Evolutionary conservation across 257 asterid genomes (phyloP), one percentile per base, ranked within the genome.

Genomic region (Nicotiana undulata): DNA sequence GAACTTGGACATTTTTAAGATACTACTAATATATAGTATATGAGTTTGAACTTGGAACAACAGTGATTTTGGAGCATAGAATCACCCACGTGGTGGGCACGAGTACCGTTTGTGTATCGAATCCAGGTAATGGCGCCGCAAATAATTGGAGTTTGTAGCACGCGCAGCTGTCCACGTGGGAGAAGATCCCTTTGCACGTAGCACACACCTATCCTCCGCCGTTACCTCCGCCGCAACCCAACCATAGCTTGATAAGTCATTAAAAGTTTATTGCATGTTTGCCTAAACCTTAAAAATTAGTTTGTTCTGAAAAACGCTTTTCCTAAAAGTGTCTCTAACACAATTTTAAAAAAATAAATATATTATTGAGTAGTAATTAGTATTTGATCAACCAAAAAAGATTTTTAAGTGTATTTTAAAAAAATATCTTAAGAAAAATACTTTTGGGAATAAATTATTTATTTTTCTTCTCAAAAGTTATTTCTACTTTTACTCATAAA

Each of bases 91-190:
- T 56, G 26, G 11, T 17, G 56, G 18, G 18, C 17, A 0, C 56
- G 17, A 51, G 18, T 51, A 51, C 56, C 22, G 3, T 17, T 17
- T 6, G 61, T 5, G 56, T 26, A 56, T 56, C 26, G 61, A 0
- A 56, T 31, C 59, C 28, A 86, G 88, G 10, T n/a, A 81, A 55
- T 84, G 84, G 83, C 86, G 88, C 85, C 89, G 88, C 87, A 80
- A 85, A 82, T 49, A 82, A 52, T 64, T 63, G 65, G 31, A 63
- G 26, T 2, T 11, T 63, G 83, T 29, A 80, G 49, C 65, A 20
- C 8, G 31, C 31, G 65, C 75, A 63, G 81, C 81, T 46, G 78
- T 37, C 75, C 89, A 85, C 86, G 84, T 86, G 88, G 6, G 24
- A 12, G 37, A 29, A 63, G 2, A 74, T 16, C 51, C 37, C 79